Base-by-base conservation (phyloP, 768 basidiomycete species). In the Podaxis carcinomalis region DNA sequence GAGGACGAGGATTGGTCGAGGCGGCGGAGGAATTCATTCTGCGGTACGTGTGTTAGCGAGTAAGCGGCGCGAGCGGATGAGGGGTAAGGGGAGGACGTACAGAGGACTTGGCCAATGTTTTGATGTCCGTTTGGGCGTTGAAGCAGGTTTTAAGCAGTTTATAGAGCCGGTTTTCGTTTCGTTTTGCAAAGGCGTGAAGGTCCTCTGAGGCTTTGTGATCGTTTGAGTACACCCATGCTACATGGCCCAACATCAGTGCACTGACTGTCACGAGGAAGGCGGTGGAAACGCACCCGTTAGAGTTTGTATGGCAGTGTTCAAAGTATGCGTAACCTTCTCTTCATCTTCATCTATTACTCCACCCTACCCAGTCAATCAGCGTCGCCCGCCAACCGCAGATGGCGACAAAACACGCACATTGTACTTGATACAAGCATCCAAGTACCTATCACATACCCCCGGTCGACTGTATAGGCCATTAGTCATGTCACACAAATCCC, bases 341-440 rank as follows among this genome's bases (percentile, higher is more conserved):
- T 92, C 91, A 63, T 93, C 79, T 63, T 89, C 84, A 66, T 97
- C 95, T 53, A 97, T 90, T 49, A 94, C 80, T 0, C 96, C 96
- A 1, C 94, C 95, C 94, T 97, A 63, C 42, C 5, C 53, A 10
- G 35, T 37, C 36, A 14, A 51, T n/a, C 35, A 42, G 55, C 66
- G 27, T 64, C 32, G 7, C 32, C 32, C 32, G 7, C 7, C 32
- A 32, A 50, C 32, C 13, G 55, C 28, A 27, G 2, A 25, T 35
- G n/a, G 28, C 23, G 46, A 37, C 28, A 61, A 56, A 52, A 35
- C 28, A 75, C 90, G 61, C 63, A 95, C 95, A 68, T 98, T 98
- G 69, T 95, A 85, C 51, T 85, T 80, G 62, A 91, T 81, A 70
- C 92, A 97, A 44, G 79, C 79, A 7, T 87, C 79, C 9, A 97